Evolutionary conservation across 2,329 filamentous ascomycete species (phyloP), one percentile per base, ranked within the genome.

Genomic region (Fusarium luffae): DNA sequence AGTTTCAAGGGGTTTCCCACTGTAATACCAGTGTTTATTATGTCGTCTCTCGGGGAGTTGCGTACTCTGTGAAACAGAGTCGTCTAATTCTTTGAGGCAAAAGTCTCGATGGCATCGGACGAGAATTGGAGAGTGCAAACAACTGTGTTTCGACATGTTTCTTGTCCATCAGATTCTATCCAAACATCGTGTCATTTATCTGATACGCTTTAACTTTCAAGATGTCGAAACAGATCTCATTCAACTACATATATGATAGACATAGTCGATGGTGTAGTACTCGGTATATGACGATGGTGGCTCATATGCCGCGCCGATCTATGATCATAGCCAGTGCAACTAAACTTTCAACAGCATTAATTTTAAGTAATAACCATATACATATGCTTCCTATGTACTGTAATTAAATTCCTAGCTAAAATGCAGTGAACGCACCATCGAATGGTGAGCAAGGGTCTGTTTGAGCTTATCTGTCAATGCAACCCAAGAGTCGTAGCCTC

Each of bases 111-210:
- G 46, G 27, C 37, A 28, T 63, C 52, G 61, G 48, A 44, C 41
- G 37, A 61, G 43, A 51, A 16, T 4, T 27, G 41, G 25, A 48
- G 41, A 32, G 37, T 52, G 16, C 14, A 69, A 66, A 66, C 51
- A 49, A 32, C 32, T 23, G 42, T 37, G 66, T 69, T 69, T 67
- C 55, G 30, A 62, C 23, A 27, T 25, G 50, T 67, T 67, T 67
- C 56, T 28, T 44, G 14, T 21, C 43, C 58, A 50, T 37, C 30
- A 47, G 46, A 62, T 18, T 30, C 21, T 54, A 32, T 40, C 48
- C 50, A 51, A 54, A 66, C 44, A 55, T 54, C 27, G 37, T 12
- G 27, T 42, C 34, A 51, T 43, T 25, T n/a, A 40, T 46, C 18
- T 27, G 25, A 46, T 40, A 21, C 28, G 19, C 12, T 12, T 23